Evolutionary conservation across 2,329 filamentous ascomycete genomes (phyloP), one percentile per base, ranked within the genome.

Genomic region (Paraphoma sp.): DNA sequence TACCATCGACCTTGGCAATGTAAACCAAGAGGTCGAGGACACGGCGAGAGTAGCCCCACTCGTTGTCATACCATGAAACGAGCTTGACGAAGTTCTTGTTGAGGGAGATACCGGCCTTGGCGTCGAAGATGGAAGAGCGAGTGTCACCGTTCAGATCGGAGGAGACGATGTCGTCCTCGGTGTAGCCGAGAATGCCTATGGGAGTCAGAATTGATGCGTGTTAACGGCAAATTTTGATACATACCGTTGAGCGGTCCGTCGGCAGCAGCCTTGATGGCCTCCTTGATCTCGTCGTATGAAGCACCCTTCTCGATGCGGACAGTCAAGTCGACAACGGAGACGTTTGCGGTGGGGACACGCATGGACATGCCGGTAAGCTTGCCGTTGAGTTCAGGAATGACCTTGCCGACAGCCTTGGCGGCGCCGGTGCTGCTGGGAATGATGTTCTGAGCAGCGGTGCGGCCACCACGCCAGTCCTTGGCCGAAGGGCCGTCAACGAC

Each of bases 351-450:
- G 72, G 95, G 95, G 58, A 99, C 94, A 90, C 95, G 95, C 91
- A 99, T 95, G 76, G 95, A 87, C 95, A 99, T 98, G 85, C 95
- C 95, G 69, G 95, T 99, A 70, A 98, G 92, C 90, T 99, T 99
- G 88, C 95, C 95, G 85, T 98, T 98, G 71, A 99, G 89, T 72
- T 87, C 84, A 73, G 95, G 95, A 77, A 98, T 98, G 86, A 98
- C 95, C 90, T 99, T 99, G 85, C 95, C 95, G 84, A 99, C 95
- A 79, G 95, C 95, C 92, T 99, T 99, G 80, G 95, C 95, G 81
- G 95, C 95, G 89, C 95, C 95, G 69, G 95, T 99, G 88, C 92
- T 96, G 86, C 89, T 92, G 82, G 95, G 95, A 78, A 99, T 98
- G 87, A 98, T 98, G 90, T 99, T 98, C 87, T 96, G 91, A 78